Evolutionary conservation across 805 yeast genomes (phyloP).

Genomic region (Kregervanrija pseudodelftensis): DNA sequence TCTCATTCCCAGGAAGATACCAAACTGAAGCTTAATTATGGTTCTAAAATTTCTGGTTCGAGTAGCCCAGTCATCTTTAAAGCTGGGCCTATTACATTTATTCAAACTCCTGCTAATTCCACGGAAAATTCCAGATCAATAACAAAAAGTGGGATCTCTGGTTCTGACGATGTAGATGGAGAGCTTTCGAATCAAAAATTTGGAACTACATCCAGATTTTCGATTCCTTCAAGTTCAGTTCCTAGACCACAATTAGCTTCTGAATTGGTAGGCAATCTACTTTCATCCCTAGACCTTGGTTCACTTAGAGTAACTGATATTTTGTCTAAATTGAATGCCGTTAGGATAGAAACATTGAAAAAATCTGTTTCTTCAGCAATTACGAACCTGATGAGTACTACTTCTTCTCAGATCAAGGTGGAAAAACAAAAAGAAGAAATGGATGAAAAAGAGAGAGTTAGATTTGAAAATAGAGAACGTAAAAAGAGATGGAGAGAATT

Average conservation of each 20-base stretch:
- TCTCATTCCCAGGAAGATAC: no score
- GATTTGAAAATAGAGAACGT: constrained; percentile 66
- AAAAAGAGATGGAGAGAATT: constrained; percentile 81
- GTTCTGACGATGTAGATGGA: no score
- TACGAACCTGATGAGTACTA: constrained; percentile 5
- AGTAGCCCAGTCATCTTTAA: no score
- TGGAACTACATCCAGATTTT: background rate
- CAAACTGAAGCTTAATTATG: no score
- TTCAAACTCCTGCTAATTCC: constrained; percentile 12
- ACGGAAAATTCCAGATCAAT: constrained; percentile 9
- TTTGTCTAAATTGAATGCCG: constrained; percentile 2
- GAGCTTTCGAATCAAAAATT: background rate
- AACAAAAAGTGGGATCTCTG: no score
- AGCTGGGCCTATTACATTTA: constrained; percentile 4
- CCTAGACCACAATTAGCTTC: constrained; percentile 2
- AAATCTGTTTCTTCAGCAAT: constrained; percentile 9
- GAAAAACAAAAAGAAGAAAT: constrained; percentile 3
- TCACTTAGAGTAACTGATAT: constrained; percentile 3
- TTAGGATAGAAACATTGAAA: constrained; percentile 8
- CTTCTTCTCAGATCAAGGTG: constrained; percentile 2
- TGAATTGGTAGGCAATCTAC: constrained; percentile 6
- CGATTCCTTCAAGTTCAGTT: background rate
- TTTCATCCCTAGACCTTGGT: constrained; percentile 7
- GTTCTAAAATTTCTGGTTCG: no score
- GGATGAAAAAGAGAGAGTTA: constrained; percentile 47